Evolutionary conservation across 2,329 filamentous ascomycete genomes (phyloP).

Genomic region (Talaromyces albobiverticillius): DNA sequence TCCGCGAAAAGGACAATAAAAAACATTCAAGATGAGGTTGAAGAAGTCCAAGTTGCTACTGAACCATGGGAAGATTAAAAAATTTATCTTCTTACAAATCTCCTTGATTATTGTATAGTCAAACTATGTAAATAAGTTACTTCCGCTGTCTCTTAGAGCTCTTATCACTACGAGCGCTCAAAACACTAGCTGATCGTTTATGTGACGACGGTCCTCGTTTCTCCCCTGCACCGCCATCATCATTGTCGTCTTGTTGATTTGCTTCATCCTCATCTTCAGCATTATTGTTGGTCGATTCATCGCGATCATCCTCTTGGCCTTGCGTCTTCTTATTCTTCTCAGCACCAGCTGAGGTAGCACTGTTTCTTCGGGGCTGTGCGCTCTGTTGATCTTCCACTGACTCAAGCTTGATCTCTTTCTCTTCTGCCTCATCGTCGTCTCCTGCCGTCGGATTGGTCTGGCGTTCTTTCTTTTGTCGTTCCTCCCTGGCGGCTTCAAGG

Average conservation of each 20-base stretch:
- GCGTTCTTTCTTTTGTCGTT: conserved; percentile 34
- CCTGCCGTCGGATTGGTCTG: conserved; percentile 20
- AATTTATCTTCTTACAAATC: too few relatives aligned
- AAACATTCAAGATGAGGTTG: conserved; percentile 3
- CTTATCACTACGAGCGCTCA: conserved; percentile 67
- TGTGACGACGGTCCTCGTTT: conserved; percentile 38
- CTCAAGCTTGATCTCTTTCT: conserved; percentile 34
- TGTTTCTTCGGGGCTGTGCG: neutral
- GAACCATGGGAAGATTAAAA: conserved; percentile 1
- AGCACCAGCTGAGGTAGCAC: neutral
- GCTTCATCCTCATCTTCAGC: neutral
- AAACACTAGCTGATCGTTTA: conserved; percentile 79
- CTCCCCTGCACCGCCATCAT: conserved; percentile 20
- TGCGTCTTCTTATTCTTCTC: neutral
- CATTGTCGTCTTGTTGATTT: conserved; percentile 16
- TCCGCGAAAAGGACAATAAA: neutral
- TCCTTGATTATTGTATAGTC: neutral
- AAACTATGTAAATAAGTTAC: conserved; percentile 12
- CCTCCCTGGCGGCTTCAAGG: conserved; percentile 41
- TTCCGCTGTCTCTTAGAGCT: conserved; percentile 51
- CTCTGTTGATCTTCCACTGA: conserved; percentile 26
- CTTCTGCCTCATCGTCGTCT: conserved; percentile 14
- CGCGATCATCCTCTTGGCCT: neutral
- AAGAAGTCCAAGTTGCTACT: neutral
- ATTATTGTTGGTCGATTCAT: neutral